phyloP scores from a whole-genome alignment of 768 basidiomycete species.

The Panaeolus cyanescens region DNA sequence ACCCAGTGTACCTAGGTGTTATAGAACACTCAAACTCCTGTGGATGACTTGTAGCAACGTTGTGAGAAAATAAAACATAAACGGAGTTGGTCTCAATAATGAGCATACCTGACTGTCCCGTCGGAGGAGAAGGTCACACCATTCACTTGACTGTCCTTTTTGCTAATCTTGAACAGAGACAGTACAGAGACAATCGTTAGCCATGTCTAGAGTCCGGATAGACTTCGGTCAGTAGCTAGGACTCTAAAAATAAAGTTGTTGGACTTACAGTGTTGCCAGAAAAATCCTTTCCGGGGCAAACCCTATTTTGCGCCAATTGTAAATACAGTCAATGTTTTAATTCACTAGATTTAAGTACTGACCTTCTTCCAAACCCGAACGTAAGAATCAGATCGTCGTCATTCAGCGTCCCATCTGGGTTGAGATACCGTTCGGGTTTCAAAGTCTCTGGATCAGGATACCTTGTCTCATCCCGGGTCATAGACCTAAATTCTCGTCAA shows the following conservation, averaged over 20 bases:
- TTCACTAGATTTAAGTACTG: background rate
- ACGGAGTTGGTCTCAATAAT: too few species aligned
- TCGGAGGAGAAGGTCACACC: background rate
- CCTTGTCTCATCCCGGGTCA: slow-evolving; percentile 28
- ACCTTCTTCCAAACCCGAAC: slow-evolving; percentile 33
- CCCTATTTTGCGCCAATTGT: slow-evolving; percentile 1
- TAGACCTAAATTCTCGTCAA: slow-evolving; percentile 24
- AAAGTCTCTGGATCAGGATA: slow-evolving; percentile 36
- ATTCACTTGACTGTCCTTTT: slow-evolving; percentile 10
- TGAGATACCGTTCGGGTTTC: slow-evolving; percentile 36
- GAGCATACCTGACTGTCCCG: background rate
- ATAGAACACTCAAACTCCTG: too few species aligned
- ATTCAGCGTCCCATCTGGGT: slow-evolving; percentile 17
- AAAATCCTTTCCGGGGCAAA: slow-evolving; percentile 19
- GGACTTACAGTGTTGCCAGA: slow-evolving; percentile 14
- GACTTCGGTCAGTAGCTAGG: background rate
- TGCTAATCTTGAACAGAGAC: slow-evolving; percentile 19
- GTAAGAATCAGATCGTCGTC: slow-evolving; percentile 18
- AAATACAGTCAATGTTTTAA: background rate
- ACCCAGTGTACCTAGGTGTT: too few species aligned
- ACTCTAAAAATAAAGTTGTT: slow-evolving; percentile 13
- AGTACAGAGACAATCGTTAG: slow-evolving; percentile 15
- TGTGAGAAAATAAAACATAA: too few species aligned
- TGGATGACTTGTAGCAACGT: too few species aligned
- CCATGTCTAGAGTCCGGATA: background rate